Base-by-base conservation (phyloP, 768 basidiomycete species). In the Kondoa malvinella region DNA sequence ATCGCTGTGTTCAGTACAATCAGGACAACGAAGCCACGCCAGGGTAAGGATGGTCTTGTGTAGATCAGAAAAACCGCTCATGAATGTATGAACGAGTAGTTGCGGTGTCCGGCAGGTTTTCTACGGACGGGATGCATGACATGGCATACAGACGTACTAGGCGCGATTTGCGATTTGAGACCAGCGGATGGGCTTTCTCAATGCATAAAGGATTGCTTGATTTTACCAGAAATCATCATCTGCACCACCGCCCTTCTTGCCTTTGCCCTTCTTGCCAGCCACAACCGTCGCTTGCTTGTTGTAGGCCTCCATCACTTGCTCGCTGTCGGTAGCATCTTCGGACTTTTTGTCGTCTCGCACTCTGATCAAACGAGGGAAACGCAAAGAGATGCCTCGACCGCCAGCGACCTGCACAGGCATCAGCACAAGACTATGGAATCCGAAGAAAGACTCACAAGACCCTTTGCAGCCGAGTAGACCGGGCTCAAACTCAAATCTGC, bases 401-500 rank as follows among this genome's bases (percentile, higher is more conserved):
- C 77, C 78, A 78, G 68, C 34, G 12, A 29, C 15, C 15, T 40
- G 21, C 27, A 15, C 56, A 61, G 15, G 72, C 67, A 27, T 57
- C 17, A 57, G 65, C 29, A n/a, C 16, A 56, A 2, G 8, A n/a
- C 17, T 25, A 2, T 0, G 30, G 57, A 3, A 27, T 14, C 3
- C 40, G 56, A 32, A 2, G 26, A 27, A 15, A 15, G 40, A 80
- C 86, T 70, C 74, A 91, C 91, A 80, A 88, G 74, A 73, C 92
- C 92, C 75, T 90, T 88, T 25, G 87, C 92, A 2, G 92, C 92
- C n/a, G 87, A 88, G 74, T 96, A 96, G 65, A 96, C 82, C 4
- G 95, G 95, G 78, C 92, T 96, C 78, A 97, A 79, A 77, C 91
- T 95, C 74, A 99, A 77, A 79, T 99, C 95, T 4, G 95, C 95